Evolutionary conservation across 768 basidiomycete genomes (phyloP), one percentile per base, ranked within the genome.

Genomic region (Lepiota subincarnata): DNA sequence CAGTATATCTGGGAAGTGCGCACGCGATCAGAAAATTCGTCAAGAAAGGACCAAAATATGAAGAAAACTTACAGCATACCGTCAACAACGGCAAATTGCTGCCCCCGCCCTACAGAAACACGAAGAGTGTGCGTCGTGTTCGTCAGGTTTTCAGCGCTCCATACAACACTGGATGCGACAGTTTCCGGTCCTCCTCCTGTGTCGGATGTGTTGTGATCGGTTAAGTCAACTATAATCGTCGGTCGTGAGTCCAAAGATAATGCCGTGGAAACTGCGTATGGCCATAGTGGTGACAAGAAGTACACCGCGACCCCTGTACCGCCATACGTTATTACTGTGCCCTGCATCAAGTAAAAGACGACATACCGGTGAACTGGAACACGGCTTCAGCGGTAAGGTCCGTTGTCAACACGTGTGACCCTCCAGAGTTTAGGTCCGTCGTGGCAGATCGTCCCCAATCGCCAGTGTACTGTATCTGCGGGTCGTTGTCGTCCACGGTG

Each of bases 211-310:
- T 60, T 64, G 46, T 69, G 68, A 60, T 75, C 74, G 18, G 71
- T 65, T 10, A 77, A 66, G 58, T 77, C 71, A 41, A 77, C 60
- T 36, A 73, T 62, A 1, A 64, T 50, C 3, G 39, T 22, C 12
- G 66, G 60, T n/a, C 66, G 68, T 6, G 62, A 65, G 54, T 77
- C 77, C 24, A 78, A 57, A 2, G 68, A 67, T 4, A 78, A 45
- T 5, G 70, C 68, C 1, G 74, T 74, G 48, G 64, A 72, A 40
- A 77, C 76, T 10, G 53, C 50, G 60, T 75, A 78, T 13, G 77
- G 77, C 76, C 76, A 79, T 6, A 70, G 62, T 11, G 77, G 75
- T 0, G 71, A 70, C 39, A 75, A 55, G 55, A 73, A 75, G 44
- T 73, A 77, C 14, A 79, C 65, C 1, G 73, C 73, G 5, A 71